Base-by-base conservation (phyloP, 106 monocot genomes). In the Acanthochlamys bracteata region DNA sequence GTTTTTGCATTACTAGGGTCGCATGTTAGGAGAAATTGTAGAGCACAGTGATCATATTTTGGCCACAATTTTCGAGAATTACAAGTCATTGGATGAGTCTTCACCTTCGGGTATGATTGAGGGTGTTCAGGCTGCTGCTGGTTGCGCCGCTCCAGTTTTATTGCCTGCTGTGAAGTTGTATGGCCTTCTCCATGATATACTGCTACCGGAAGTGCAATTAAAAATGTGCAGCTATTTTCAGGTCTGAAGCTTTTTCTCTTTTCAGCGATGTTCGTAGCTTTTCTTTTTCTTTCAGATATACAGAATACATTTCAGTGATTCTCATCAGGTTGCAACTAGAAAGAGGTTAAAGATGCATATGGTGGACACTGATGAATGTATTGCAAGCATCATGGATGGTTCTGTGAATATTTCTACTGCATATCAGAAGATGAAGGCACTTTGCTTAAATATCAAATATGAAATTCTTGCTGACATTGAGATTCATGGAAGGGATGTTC, bases 381-480 rank as follows among this genome's bases (percentile, higher is more conserved):
- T 91, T 60, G 67, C 69, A n/a, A 67, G 66, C 63, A 82, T 74
- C 41, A 70, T 53, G 53, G 96, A 88, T 69, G 80, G 91, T 72
- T 49, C 55, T 60, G 69, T 86, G 6, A 73, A 77, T 39, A 24
- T 80, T 41, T 67, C 85, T 39, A 85, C 84, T 53, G 84, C 96
- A 4, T 96, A 96, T 43, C 79, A 82, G 65, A 96, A 91, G 74
- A 85, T 96, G 80, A 96, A 80, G 52, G 65, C 73, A 40, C 69
- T 88, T 17, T 96, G 90, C 74, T 60, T 73, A 58, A 96, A 84
- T 69, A 65, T 91, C 23, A 84, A 88, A 59, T 80, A 91, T 75
- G 96, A 96, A 74, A 88, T 96, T 25, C 88, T 77, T 63, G 85
- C 83, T 33, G 96, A 96, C 72, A 96, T 91, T 60, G 88, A 91